These are phyloP conservation scores for Ensete ventricosum DNA, from an alignment of 176 grass and related monocot species.

Conservation along the genomic window DNA sequence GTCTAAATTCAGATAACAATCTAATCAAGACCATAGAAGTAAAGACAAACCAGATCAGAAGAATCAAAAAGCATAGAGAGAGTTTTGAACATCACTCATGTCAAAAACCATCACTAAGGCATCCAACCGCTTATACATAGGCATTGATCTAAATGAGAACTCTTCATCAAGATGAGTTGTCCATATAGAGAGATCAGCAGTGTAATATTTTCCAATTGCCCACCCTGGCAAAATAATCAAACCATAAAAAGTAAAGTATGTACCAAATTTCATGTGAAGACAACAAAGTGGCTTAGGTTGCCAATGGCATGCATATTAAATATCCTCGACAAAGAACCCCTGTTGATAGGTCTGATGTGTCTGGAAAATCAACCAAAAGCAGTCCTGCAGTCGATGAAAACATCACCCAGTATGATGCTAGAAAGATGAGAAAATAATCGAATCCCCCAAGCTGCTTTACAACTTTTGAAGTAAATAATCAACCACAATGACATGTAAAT, in stretches of 20 bases:
- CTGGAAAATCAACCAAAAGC: slow-evolving; percentile 54
- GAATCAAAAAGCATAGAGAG: slow-evolving; percentile 1
- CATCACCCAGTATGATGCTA: background rate
- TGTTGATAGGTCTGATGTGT: slow-evolving; percentile 52
- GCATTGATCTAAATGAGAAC: slow-evolving; percentile 56
- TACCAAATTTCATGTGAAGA: background rate
- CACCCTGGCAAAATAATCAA: slow-evolving; percentile 45
- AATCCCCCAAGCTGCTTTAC: background rate
- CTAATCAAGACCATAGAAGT: background rate
- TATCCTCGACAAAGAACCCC: slow-evolving; percentile 91
- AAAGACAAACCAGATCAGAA: background rate
- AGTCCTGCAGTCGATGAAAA: slow-evolving; percentile 43
- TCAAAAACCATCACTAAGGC: slow-evolving; percentile 90
- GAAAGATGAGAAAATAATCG: background rate
- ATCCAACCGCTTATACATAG: slow-evolving; percentile 40
- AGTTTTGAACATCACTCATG: slow-evolving; percentile 55
- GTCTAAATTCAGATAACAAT: background rate
- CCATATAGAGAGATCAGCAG: slow-evolving; percentile 79
- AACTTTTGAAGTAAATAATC: background rate
- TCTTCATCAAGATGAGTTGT: slow-evolving; percentile 55
- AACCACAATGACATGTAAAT: background rate
- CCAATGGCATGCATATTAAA: slow-evolving; percentile 8
- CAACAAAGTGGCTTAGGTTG: background rate
- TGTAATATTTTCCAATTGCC: slow-evolving; percentile 92
- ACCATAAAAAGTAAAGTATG: background rate